These are phyloP conservation scores for Dendrobium officinale DNA, from an alignment of 106 monocot genomes.

Conservation along the genomic window DNA sequence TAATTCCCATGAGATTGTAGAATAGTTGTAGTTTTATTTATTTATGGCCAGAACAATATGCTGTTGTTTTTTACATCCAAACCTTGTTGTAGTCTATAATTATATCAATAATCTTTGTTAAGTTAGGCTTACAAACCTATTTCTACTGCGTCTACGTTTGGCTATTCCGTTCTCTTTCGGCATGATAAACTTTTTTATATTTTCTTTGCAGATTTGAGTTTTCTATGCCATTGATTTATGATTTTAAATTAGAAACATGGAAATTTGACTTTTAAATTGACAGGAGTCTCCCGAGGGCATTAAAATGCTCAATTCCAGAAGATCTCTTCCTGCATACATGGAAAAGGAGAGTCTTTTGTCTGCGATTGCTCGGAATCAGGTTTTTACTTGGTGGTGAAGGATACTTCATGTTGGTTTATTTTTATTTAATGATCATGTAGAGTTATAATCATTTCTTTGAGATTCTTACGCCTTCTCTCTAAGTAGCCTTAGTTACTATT, in stretches of 20 bases:
- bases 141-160: not conserved
- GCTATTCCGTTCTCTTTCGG: not conserved
- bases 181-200: conserved; percentile 1
- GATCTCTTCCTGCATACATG: conserved; percentile 89
- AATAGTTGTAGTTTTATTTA: not conserved
- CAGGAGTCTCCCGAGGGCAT: conserved; percentile 90
- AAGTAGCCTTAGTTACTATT: not conserved
- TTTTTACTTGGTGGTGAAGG: conserved; percentile 25
- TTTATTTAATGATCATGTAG: not conserved
- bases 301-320: conserved; percentile 81
- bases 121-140: not conserved
- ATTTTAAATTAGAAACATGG: not conserved
- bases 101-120: not conserved
- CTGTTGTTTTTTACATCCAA: not conserved
- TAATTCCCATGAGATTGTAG: not conserved
- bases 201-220: not conserved
- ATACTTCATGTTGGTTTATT: conserved; percentile 23
- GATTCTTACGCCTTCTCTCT: not conserved
- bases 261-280: conserved; percentile 5
- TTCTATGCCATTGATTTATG: not conserved
- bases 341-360: conserved; percentile 85
- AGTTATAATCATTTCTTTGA: not conserved
- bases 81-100: not conserved
- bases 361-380: conserved; percentile 99
- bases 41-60: not conserved